Percentiles rank a stretch among this genome's conserved stretches.
Conservation (phyloP, 73 alveolate species). For the Paramecium bursaria region DNA sequence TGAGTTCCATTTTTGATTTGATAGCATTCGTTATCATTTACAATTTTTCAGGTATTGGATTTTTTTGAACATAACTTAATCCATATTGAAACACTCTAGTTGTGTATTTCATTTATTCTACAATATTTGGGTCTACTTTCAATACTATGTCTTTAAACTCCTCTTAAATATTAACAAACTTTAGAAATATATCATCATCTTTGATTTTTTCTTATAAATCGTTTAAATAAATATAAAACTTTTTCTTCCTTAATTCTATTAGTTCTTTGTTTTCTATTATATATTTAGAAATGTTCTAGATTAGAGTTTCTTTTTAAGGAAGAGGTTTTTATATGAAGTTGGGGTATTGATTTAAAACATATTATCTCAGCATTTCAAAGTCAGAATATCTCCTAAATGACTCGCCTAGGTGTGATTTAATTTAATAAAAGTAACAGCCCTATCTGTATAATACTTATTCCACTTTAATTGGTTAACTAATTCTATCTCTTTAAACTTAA, state of each 20-base stretch:
- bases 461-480: not conserved
- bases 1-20: no score
- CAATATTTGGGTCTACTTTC: not conserved
- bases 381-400: slow-evolving; percentile 6
- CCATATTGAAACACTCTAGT: not conserved
- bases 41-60: no score
- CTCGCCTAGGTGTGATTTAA: not conserved
- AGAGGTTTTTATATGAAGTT: not conserved
- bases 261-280: not conserved
- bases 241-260: not conserved
- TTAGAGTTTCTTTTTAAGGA: not conserved
- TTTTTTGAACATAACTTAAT: no score
- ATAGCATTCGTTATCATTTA: no score
- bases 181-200: not conserved
- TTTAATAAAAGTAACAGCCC: slow-evolving; percentile 1
- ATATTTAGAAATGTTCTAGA: not conserved
- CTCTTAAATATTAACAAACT: not conserved
- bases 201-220: slow-evolving; percentile 10
- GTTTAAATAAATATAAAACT: slow-evolving; percentile 25
- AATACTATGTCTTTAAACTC: not conserved
- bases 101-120: not conserved
- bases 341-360: slow-evolving; percentile 20
- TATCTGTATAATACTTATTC: not conserved
- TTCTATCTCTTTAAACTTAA: slow-evolving; percentile 11
- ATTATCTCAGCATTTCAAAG: slow-evolving; percentile 3